Evolutionary conservation across 2,329 filamentous ascomycete species (phyloP).

Genomic region (Alternaria tenuissima): DNA sequence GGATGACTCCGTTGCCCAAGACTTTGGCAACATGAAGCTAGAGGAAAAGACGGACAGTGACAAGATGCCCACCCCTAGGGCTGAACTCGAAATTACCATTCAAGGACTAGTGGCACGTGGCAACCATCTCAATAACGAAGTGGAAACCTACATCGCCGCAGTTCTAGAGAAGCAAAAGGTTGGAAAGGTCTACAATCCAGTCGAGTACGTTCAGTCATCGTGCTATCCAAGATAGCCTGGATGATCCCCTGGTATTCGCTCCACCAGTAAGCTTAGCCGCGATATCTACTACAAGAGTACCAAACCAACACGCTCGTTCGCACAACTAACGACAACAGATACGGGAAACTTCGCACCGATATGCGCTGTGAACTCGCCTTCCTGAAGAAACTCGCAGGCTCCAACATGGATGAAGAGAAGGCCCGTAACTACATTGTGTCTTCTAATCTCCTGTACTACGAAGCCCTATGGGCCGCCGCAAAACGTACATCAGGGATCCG

Average conservation of each 20-base stretch:
- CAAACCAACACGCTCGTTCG: background rate
- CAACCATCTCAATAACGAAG: slow-evolving; percentile 50
- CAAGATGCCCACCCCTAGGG: slow-evolving; percentile 11
- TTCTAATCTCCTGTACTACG: slow-evolving; percentile 72
- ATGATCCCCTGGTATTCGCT: background rate
- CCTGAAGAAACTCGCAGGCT: slow-evolving; percentile 38
- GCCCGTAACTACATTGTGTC: slow-evolving; percentile 66
- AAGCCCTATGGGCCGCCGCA: slow-evolving; percentile 69
- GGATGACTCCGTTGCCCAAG: slow-evolving; percentile 23
- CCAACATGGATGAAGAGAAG: slow-evolving; percentile 38
- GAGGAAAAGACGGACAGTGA: slow-evolving; percentile 7
- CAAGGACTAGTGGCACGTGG: slow-evolving; percentile 50
- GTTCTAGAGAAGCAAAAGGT: slow-evolving; percentile 43
- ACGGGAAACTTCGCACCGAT: slow-evolving; percentile 43
- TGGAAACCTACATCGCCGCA: slow-evolving; percentile 52
- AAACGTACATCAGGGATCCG: slow-evolving; percentile 65
- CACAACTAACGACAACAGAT: background rate
- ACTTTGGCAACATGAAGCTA: slow-evolving; percentile 21
- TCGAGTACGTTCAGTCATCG: slow-evolving; percentile 32
- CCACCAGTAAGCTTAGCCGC: background rate
- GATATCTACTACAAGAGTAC: background rate
- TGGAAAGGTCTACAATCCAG: slow-evolving; percentile 47
- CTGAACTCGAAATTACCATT: slow-evolving; percentile 36
- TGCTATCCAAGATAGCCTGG: background rate
- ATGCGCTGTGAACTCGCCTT: slow-evolving; percentile 48